Percentiles rank a stretch among this genome's conserved stretches.
These are phyloP conservation scores for Septoria petroselini DNA, from an alignment of 2,329 filamentous ascomycete species.

Conservation along the genomic window DNA sequence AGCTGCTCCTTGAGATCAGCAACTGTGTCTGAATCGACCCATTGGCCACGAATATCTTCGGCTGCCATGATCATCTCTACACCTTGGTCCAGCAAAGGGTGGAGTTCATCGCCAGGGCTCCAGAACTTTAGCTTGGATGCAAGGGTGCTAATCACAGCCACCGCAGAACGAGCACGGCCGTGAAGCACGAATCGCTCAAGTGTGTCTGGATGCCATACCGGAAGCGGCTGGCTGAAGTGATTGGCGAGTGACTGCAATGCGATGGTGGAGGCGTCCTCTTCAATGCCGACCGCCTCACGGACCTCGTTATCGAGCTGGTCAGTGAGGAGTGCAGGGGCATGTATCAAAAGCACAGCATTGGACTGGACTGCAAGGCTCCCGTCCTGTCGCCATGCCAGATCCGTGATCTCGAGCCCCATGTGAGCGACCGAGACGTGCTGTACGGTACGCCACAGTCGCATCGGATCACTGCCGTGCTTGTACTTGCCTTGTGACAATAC, in stretches of 20 bases:
- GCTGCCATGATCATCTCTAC: constrained; percentile 10
- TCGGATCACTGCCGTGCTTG: constrained; percentile 19
- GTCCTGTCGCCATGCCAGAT: constrained; percentile 68
- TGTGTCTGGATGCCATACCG: constrained; percentile 89
- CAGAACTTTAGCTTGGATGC: constrained; percentile 78
- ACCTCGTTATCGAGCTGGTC: constrained; percentile 52
- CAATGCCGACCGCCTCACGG: constrained; percentile 18
- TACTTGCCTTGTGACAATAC: constrained; percentile 32
- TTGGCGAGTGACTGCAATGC: constrained; percentile 19
- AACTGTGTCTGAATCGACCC: constrained; percentile 25
- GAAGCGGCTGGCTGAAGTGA: constrained; percentile 74
- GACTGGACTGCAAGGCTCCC: constrained; percentile 83
- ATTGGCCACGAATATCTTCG: constrained; percentile 38
- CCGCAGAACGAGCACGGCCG: constrained; percentile 70
- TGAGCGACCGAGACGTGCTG: constrained; percentile 29
- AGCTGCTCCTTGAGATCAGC: constrained; percentile 32
- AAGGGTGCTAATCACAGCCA: constrained; percentile 68
- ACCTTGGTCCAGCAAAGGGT: constrained; percentile 63
- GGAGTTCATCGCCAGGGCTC: constrained; percentile 73
- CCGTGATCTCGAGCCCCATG: constrained; percentile 26
- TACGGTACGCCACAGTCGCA: constrained; percentile 27
- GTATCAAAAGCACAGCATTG: constrained; percentile 86
- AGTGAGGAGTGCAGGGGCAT: constrained; percentile 70
- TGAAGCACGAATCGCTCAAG: constrained; percentile 80
- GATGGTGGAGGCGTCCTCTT: not conserved